These are phyloP conservation scores for Phylloporus arenicola DNA, from an alignment of 768 basidiomycete genomes.

Conservation along the genomic window DNA sequence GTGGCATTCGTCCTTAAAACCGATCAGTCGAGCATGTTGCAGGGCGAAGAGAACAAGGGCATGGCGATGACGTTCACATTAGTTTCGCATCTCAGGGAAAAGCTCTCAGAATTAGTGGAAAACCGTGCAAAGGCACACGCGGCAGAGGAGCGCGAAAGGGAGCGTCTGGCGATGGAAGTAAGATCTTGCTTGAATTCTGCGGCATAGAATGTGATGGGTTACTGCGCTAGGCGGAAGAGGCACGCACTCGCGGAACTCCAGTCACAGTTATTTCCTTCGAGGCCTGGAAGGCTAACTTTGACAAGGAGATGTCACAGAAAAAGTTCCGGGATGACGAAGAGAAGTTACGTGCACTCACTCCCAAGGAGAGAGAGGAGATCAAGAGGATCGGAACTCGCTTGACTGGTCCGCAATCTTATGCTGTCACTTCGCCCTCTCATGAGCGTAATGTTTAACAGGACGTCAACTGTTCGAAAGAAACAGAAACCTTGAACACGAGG, in stretches of 20 bases:
- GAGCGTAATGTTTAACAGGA: conserved; percentile 43
- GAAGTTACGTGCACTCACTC: conserved; percentile 56
- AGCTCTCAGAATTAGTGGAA: conserved; percentile 59
- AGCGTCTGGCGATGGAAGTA: conserved; percentile 74
- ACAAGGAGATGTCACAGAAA: conserved; percentile 55
- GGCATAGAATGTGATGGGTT: background rate
- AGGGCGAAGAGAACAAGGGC: conserved; percentile 84
- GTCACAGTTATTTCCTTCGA: conserved; percentile 81
- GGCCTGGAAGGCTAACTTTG: conserved; percentile 76
- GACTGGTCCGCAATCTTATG: conserved; percentile 48
- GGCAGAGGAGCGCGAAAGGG: conserved; percentile 66
- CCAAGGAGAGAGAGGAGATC: conserved; percentile 84
- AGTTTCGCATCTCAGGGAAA: conserved; percentile 78
- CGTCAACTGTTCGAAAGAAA: conserved; percentile 90
- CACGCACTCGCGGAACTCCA: conserved; percentile 84
- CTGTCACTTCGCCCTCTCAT: background rate
- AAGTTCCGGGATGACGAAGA: conserved; percentile 76
- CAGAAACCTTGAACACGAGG: conserved; percentile 61
- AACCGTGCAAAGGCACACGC: conserved; percentile 50
- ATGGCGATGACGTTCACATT: conserved; percentile 99
- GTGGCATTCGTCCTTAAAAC: conserved; percentile 3
- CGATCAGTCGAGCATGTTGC: background rate
- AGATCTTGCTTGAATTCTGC: conserved; percentile 4
- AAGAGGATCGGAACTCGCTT: conserved; percentile 57
- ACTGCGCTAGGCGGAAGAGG: conserved; percentile 69